These are phyloP conservation scores for Pilasporangium apinafurcum DNA, from an alignment of 352 stramenopile genomes.

Conservation along the genomic window DNA sequence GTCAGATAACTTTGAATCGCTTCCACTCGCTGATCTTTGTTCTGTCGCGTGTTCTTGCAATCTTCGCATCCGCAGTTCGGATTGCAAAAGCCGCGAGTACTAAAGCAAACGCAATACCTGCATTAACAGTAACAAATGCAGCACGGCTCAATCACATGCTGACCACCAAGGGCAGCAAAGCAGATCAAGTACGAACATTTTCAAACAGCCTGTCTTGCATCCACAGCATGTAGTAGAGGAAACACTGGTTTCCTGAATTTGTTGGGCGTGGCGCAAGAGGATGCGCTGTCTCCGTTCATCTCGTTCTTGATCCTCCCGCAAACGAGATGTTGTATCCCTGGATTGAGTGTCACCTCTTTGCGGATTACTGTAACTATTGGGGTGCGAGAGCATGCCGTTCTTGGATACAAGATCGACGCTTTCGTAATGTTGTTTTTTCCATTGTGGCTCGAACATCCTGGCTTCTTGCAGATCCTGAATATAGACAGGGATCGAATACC, in stretches of 20 bases:
- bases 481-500: slow-evolving; percentile 23
- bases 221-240: slow-evolving; percentile 69
- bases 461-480: slow-evolving; percentile 35
- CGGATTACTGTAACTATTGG: not conserved
- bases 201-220: slow-evolving; percentile 82
- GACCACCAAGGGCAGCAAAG: not conserved
- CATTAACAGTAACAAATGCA: not conserved
- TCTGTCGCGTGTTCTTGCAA: slow-evolving; percentile 60
- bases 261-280: slow-evolving; percentile 47
- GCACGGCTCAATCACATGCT: not conserved
- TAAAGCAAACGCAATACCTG: slow-evolving; percentile 82
- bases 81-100: slow-evolving; percentile 75
- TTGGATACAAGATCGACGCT: not conserved
- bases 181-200: slow-evolving; percentile 36
- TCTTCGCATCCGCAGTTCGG: slow-evolving; percentile 56
- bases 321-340: slow-evolving; percentile 7
- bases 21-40: slow-evolving; percentile 57
- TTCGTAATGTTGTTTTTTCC: slow-evolving; percentile 12
- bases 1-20: slow-evolving; percentile 72
- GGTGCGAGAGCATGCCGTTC: not conserved
- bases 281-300: slow-evolving; percentile 38
- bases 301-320: slow-evolving; percentile 11
- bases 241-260: slow-evolving; percentile 71
- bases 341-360: not conserved
- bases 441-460: slow-evolving; percentile 20